These are phyloP conservation scores for Saxophila tyrrhenica DNA, from an alignment of 495 filamentous ascomycete genomes.

Conservation along the genomic window DNA sequence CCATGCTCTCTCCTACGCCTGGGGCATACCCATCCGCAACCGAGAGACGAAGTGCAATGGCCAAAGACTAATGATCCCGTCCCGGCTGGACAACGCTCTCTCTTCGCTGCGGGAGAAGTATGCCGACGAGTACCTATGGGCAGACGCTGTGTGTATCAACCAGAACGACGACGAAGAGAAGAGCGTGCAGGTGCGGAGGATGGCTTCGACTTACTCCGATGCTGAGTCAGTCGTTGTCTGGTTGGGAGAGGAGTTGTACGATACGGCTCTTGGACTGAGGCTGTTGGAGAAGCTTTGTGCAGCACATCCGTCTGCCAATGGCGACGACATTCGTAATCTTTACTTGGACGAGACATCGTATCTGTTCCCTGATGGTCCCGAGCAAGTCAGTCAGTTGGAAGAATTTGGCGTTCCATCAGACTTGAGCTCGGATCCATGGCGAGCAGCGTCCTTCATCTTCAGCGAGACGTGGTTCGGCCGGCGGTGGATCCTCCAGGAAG, in stretches of 20 bases:
- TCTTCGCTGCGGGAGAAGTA: neutral
- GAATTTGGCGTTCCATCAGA: neutral
- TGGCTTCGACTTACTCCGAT: conserved; percentile 14
- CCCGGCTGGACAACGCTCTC: neutral
- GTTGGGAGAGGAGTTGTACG: conserved; percentile 9
- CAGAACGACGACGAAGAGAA: conserved; percentile 14
- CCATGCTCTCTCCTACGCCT: conserved; percentile 8
- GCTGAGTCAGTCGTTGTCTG: conserved; percentile 16
- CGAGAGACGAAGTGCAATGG: neutral
- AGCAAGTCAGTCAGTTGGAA: neutral
- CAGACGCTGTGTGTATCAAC: conserved; percentile 12
- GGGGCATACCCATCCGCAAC: conserved; percentile 3
- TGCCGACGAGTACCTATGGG: neutral
- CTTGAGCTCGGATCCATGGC: neutral
- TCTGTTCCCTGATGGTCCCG: neutral
- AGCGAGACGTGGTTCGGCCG: neutral
- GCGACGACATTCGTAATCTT: neutral
- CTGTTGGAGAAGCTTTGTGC: neutral
- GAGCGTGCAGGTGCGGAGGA: conserved; percentile 13
- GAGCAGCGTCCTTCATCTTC: neutral
- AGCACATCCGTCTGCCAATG: neutral
- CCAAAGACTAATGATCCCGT: neutral
- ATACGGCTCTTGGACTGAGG: neutral
- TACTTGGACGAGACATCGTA: neutral
- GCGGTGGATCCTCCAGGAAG: neutral